A percentile compares a stretch with the other conserved stretches of the same genome.
Evolutionary conservation across 2,329 filamentous ascomycete genomes (phyloP).

Genomic region (Hypocreales sp.): DNA sequence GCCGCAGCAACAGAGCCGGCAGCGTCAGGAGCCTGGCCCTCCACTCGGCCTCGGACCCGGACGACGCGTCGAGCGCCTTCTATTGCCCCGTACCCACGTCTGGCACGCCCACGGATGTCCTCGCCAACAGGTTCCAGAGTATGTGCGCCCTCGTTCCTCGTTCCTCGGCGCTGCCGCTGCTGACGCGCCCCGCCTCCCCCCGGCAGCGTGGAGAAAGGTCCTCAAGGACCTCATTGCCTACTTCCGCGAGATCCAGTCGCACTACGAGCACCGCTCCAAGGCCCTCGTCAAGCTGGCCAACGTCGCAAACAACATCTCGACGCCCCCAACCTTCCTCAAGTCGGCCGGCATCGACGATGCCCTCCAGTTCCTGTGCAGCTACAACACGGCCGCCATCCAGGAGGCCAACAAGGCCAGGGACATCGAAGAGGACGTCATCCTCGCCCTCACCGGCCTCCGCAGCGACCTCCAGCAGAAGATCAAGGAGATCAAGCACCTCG

Average conservation of each 20-base stretch:
- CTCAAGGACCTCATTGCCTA: slow-evolving; percentile 90
- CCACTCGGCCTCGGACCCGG: slow-evolving; percentile 51
- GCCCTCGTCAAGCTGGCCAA: slow-evolving; percentile 70
- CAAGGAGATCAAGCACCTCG: slow-evolving; percentile 91
- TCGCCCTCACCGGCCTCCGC: slow-evolving; percentile 69
- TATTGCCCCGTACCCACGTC: slow-evolving; percentile 78
- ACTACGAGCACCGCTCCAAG: slow-evolving; percentile 78
- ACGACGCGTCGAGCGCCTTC: slow-evolving; percentile 70
- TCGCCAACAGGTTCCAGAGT: slow-evolving; percentile 84
- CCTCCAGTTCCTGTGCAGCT: slow-evolving; percentile 61
- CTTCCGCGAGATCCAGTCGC: slow-evolving; percentile 79
- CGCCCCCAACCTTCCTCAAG: slow-evolving; percentile 61
- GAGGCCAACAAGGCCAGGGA: slow-evolving; percentile 83
- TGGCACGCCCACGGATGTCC: slow-evolving; percentile 73
- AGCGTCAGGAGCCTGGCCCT: slow-evolving; percentile 70
- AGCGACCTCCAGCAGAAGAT: slow-evolving; percentile 90
- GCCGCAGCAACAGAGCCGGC: slow-evolving; percentile 67
- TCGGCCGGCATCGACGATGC: slow-evolving; percentile 82
- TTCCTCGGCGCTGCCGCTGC: background rate
- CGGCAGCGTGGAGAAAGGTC: slow-evolving; percentile 77
- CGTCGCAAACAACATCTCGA: slow-evolving; percentile 63
- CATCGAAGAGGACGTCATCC: slow-evolving; percentile 82
- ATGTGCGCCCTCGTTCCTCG: slow-evolving; percentile 13
- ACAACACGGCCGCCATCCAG: slow-evolving; percentile 63
- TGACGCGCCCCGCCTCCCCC: background rate